Conservation (phyloP, 257 asterid species). For the Scutellaria baicalensis region DNA sequence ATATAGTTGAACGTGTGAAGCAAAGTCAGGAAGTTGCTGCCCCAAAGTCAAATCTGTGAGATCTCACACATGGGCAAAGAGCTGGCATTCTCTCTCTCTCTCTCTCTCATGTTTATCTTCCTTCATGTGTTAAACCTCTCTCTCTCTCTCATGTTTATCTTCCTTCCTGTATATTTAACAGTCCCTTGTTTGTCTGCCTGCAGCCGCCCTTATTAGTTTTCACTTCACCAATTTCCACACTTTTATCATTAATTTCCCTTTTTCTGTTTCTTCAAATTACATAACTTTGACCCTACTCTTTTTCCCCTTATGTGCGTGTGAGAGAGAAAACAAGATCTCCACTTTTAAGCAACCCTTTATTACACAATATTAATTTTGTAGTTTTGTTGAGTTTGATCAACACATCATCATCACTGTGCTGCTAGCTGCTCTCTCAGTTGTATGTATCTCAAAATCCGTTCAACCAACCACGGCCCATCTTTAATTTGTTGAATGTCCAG, state of each 20-base stretch:
- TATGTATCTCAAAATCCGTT: not conserved
- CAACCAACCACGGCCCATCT: not conserved
- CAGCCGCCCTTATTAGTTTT: conserved; percentile 18
- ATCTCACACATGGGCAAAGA: conserved; percentile 56
- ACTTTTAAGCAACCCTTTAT: conserved; percentile 11
- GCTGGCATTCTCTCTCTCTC: conserved; percentile 38
- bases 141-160: conserved; percentile 14
- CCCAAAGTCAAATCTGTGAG: conserved; percentile 53
- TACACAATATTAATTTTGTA: conserved; percentile 1
- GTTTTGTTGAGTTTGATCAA: not conserved
- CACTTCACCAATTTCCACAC: conserved; percentile 16
- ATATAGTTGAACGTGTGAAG: conserved; percentile 26
- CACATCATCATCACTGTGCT: too few species aligned
- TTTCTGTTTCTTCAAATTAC: conserved; percentile 13
- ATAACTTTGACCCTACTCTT: conserved; percentile 21
- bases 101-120: conserved; percentile 10
- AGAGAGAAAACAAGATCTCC: not conserved
- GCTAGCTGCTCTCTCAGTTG: too few species aligned
- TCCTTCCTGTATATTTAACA: too few species aligned
- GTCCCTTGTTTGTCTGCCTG: not conserved
- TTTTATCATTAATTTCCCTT: not conserved
- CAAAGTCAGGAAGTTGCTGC: conserved; percentile 28
- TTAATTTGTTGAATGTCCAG: conserved; percentile 59
- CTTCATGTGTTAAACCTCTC: too few species aligned
- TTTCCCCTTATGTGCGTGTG: not conserved